Evolutionary conservation across 1,284 basidiomycete genomes (phyloP).

Genomic region (Anthracocystis setariae): DNA sequence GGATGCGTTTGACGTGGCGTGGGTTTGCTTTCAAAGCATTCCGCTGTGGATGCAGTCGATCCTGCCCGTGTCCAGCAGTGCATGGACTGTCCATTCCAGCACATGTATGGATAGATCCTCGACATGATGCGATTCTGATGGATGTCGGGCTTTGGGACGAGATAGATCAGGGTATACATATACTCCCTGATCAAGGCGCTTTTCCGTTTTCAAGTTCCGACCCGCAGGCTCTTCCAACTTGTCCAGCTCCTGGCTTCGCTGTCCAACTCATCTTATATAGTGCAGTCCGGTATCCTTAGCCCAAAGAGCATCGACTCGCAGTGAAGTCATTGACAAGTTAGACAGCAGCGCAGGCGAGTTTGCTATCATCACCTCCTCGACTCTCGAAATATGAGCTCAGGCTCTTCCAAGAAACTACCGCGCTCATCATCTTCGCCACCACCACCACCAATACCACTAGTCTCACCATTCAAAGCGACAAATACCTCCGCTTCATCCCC

Average conservation of each 20-base stretch:
- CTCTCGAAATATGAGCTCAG: background rate
- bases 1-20: background rate
- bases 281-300: background rate
- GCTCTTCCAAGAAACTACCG: background rate
- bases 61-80: background rate
- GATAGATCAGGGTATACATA: conserved; percentile 1
- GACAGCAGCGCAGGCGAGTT: background rate
- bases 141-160: too few relatives aligned
- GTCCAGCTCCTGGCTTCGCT: background rate
- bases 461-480: background rate
- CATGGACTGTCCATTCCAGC: too few relatives aligned
- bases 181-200: background rate
- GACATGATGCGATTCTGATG: too few relatives aligned
- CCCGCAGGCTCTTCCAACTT: conserved; percentile 17
- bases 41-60: background rate
- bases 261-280: background rate
- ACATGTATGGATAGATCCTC: too few relatives aligned
- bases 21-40: background rate
- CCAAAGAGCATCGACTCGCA: background rate
- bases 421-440: background rate
- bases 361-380: too few relatives aligned
- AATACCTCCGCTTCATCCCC: conserved; percentile 2
- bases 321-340: background rate
- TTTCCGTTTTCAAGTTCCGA: conserved; percentile 15
- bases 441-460: conserved; percentile 2